Percentiles rank a stretch among this genome's conserved stretches.
Evolutionary conservation across 306 rosid species (phyloP).

Genomic region (Cicer judaicum): DNA sequence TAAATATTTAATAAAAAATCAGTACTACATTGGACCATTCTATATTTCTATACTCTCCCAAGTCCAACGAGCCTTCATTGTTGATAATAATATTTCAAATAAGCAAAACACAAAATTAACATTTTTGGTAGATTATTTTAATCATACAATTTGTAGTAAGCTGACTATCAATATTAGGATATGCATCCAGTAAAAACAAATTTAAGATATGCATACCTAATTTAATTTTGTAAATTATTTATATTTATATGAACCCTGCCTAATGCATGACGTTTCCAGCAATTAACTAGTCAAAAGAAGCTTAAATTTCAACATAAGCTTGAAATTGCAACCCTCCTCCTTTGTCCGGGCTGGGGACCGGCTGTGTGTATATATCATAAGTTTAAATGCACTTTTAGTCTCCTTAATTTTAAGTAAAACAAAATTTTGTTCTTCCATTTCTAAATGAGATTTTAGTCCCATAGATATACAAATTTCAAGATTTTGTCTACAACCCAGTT

Average conservation of each 20-base stretch:
- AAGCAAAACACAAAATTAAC: neutral
- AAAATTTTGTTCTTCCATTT: too few relatives aligned
- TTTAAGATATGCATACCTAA: neutral
- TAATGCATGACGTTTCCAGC: neutral
- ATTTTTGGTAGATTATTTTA: neutral
- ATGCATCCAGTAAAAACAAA: neutral
- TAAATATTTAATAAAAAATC: neutral
- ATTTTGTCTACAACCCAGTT: too few relatives aligned
- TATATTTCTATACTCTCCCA: neutral
- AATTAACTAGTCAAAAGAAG: conserved; percentile 3
- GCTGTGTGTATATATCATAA: conserved; percentile 46
- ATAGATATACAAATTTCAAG: too few relatives aligned
- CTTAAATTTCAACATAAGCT: neutral
- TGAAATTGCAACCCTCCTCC: conserved; percentile 64
- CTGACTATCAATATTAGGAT: neutral
- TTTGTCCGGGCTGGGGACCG: conserved; percentile 82
- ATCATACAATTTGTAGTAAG: neutral
- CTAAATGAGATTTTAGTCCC: too few relatives aligned
- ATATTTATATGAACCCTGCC: neutral
- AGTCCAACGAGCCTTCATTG: neutral
- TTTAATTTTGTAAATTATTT: neutral
- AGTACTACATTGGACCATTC: neutral
- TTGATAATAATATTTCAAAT: neutral
- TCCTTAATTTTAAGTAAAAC: too few relatives aligned
- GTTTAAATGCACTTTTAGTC: too few relatives aligned